Base-by-base conservation (phyloP, 306 rosid species). In the Betula pendula region DNA sequence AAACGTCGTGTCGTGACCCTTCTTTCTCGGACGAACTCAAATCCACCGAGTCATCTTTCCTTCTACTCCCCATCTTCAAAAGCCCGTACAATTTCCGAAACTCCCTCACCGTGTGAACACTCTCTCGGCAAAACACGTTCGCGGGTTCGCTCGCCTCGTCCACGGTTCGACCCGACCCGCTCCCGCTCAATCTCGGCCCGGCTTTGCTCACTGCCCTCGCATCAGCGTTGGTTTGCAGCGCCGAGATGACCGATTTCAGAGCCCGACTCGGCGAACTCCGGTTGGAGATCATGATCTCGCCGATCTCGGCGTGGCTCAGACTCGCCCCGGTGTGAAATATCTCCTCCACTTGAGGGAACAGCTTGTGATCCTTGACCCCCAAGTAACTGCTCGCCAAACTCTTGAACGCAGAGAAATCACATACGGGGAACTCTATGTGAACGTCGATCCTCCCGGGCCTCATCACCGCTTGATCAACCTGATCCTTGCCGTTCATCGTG, bases 301-400 rank as follows among this genome's bases (percentile, higher is more conserved):
- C 90, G 3, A 94, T 81, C 73, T 90, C 96, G 4, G 96, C 98
- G 68, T 93, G 93, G 70, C 93, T 92, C 68, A 94, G 77, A 44
- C 87, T 82, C 16, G 85, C 89, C 1, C 97, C 96, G 66, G 78
- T 74, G 58, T 88, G 96, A 6, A 90, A 88, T 75, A 89, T 82
- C 82, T 94, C 98, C 75, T 94, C 96, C 27, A 92, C 90, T 45
- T 90, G 95, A 43, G 85, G 73, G 73, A 94, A 94, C 13, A 94
- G 92, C 93, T 94, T 94, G 87, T 94, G 98, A 25, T 94, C 98
- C 83, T 90, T 94, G 20, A 94, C 73, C 55, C 98, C 98, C 73
- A 94, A 75, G 55, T 94, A 85, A 71, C 86, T 89, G 2, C 25
- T 76, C 0, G 97, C 97, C 15, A 94, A 76, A 77, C 77, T 85